Percentiles rank a stretch among this genome's conserved stretches.
phyloP scores from a whole-genome alignment of 306 rosid genomes.

The Acacia acuminata region DNA sequence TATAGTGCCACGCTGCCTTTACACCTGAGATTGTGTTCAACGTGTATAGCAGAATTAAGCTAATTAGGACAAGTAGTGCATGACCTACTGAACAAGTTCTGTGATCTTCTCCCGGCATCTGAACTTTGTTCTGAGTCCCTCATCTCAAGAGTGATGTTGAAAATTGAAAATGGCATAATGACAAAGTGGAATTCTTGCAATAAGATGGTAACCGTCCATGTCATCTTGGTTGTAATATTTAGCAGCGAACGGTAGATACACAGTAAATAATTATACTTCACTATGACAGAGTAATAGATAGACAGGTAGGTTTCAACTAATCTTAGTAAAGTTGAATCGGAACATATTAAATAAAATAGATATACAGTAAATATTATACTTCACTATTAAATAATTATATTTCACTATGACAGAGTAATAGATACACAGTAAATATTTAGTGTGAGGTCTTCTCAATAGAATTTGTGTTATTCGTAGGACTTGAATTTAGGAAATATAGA shows the following conservation, averaged over 20 bases:
- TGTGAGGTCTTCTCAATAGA: not conserved
- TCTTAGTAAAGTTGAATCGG: not conserved
- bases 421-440: too few relatives aligned
- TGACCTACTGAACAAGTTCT: conserved; percentile 86
- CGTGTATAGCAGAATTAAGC: not conserved
- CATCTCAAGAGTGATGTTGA: conserved; percentile 76
- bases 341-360: not conserved
- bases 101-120: conserved; percentile 59
- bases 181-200: conserved; percentile 49
- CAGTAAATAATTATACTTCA: not conserved
- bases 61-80: not conserved
- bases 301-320: not conserved
- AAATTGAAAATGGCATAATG: conserved; percentile 60
- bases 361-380: too few relatives aligned
- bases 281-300: not conserved
- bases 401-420: too few relatives aligned
- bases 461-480: not conserved
- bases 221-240: not conserved
- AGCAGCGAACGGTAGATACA: not conserved
- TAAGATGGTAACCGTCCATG: not conserved
- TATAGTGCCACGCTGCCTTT: not conserved
- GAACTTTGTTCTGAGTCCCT: conserved; percentile 67
- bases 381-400: too few relatives aligned
- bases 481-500: not conserved
- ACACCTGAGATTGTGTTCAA: conserved; percentile 8